These are phyloP conservation scores for Sclerotinia sclerotiorum DNA, from an alignment of 2,329 filamentous ascomycete genomes.

Conservation along the genomic window DNA sequence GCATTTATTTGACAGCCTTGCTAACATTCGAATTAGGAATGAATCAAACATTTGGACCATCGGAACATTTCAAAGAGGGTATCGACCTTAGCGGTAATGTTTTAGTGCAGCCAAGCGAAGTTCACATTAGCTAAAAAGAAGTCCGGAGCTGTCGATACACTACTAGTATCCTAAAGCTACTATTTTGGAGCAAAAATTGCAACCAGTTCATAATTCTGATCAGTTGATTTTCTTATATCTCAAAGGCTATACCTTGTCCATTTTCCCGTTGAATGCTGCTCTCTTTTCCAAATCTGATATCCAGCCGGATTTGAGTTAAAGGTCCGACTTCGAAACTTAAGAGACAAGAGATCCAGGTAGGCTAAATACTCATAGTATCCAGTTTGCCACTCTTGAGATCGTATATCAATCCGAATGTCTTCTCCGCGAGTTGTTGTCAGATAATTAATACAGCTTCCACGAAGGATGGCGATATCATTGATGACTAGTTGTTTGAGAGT, in stretches of 20 bases:
- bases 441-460: conserved; percentile 28
- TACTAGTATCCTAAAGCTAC: neutral
- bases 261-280: neutral
- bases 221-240: neutral
- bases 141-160: neutral
- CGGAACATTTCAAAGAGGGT: neutral
- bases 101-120: neutral
- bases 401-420: conserved; percentile 31
- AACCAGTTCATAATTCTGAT: neutral
- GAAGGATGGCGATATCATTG: conserved; percentile 35
- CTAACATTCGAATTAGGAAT: neutral
- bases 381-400: conserved; percentile 36
- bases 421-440: conserved; percentile 32
- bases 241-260: neutral
- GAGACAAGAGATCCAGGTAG: neutral
- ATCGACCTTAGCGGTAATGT: neutral
- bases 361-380: neutral
- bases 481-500: conserved; percentile 33
- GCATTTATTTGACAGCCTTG: neutral
- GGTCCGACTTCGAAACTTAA: too few species aligned
- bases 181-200: neutral
- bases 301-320: too few species aligned
- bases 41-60: neutral
- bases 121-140: conserved; percentile 1
- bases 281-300: neutral